Percentiles rank a stretch among this genome's conserved stretches.
These are phyloP conservation scores for Zymoseptoria ardabiliae DNA, from an alignment of 2,329 filamentous ascomycete species.

Conservation along the genomic window DNA sequence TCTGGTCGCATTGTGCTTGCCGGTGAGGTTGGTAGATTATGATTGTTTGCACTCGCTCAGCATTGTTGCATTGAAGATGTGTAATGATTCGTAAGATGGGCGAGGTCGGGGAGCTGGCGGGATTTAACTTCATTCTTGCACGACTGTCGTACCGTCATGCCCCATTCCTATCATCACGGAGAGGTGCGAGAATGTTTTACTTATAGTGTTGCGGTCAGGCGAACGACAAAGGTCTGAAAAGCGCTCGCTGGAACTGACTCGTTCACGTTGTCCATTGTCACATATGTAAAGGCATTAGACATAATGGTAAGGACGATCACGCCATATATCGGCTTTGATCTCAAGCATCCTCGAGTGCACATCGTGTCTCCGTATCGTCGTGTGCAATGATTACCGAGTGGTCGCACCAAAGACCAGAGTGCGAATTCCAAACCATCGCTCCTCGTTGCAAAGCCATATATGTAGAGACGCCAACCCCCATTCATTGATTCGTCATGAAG, in stretches of 20 bases:
- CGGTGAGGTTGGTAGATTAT: neutral
- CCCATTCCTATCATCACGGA: neutral
- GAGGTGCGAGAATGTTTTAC: too few species aligned
- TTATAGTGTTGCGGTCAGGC: neutral
- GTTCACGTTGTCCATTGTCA: neutral
- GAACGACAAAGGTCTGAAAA: neutral
- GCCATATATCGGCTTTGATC: neutral
- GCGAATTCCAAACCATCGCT: neutral
- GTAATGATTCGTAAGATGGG: neutral
- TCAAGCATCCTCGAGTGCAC: neutral
- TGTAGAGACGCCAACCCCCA: neutral
- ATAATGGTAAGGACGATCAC: neutral
- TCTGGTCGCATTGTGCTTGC: slow-evolving; percentile 32
- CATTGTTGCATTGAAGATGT: neutral
- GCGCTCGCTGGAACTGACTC: neutral
- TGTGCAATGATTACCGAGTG: neutral
- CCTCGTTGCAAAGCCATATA: neutral
- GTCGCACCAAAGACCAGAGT: neutral
- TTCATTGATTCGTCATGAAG: neutral
- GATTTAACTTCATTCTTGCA: neutral
- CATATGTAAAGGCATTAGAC: neutral
- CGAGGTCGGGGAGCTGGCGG: neutral
- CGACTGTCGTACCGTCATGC: neutral
- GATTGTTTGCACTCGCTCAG: neutral
- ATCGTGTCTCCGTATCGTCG: neutral